Conservation (phyloP, 768 basidiomycete species). For the Artomyces pyxidatus region DNA sequence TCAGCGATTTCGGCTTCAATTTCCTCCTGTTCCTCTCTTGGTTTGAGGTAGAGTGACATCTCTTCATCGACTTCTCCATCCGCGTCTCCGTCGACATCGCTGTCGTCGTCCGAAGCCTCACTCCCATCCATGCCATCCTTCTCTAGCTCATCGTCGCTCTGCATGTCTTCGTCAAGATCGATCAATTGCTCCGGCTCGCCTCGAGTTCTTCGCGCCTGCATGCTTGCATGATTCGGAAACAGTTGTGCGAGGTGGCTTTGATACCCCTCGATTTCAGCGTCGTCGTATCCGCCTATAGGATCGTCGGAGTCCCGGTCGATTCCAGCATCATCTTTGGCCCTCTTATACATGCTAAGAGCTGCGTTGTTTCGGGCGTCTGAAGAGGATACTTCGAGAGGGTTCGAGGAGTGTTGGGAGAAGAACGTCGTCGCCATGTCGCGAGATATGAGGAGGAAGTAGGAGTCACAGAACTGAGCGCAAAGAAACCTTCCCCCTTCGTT, state of each 20-base stretch:
- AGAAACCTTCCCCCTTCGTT: too few species aligned
- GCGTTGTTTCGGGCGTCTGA: conserved; percentile 46
- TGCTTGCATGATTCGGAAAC: conserved; percentile 23
- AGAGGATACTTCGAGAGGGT: conserved; percentile 61
- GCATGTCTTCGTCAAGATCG: conserved; percentile 44
- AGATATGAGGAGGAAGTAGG: too few species aligned
- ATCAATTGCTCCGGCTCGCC: conserved; percentile 22
- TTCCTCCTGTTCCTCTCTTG: conserved; percentile 60
- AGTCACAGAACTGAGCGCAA: too few species aligned
- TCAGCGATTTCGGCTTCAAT: conserved; percentile 73
- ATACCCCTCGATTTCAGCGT: conserved; percentile 37
- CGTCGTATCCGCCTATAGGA: conserved; percentile 31
- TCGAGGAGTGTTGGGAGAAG: conserved; percentile 67
- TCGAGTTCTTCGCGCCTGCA: neutral
- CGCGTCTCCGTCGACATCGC: conserved; percentile 25
- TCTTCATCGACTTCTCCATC: conserved; percentile 51
- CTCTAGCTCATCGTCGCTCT: conserved; percentile 39
- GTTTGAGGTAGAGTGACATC: conserved; percentile 45
- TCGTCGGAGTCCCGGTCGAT: conserved; percentile 40
- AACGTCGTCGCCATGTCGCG: neutral
- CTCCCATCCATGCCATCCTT: conserved; percentile 18
- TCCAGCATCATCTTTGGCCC: conserved; percentile 26
- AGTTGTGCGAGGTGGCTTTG: conserved; percentile 43
- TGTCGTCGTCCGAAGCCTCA: conserved; percentile 22
- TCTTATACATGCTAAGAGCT: conserved; percentile 33